phyloP scores from a whole-genome alignment of 306 rosid genomes.

The Geum urbanum region DNA sequence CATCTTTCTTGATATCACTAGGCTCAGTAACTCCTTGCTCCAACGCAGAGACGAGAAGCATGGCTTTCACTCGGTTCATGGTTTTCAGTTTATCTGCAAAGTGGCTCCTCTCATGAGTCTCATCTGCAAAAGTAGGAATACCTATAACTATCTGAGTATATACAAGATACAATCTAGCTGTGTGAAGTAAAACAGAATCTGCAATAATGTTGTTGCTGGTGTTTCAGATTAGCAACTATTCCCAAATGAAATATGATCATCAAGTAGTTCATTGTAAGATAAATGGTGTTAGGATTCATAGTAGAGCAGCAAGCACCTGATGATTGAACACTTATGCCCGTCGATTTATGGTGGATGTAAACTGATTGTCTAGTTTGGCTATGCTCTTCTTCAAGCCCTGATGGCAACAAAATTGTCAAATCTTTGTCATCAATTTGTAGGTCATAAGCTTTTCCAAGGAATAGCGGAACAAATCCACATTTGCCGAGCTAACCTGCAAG shows the following conservation, averaged over 20 bases:
- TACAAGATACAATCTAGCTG: neutral
- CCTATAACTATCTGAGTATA: no score
- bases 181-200: neutral
- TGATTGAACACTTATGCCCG: slow-evolving; percentile 59
- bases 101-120: slow-evolving; percentile 72
- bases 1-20: slow-evolving; percentile 42
- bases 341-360: slow-evolving; percentile 63
- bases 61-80: slow-evolving; percentile 66
- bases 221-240: neutral
- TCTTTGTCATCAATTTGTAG: slow-evolving; percentile 46
- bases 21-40: slow-evolving; percentile 57
- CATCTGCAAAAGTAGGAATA: slow-evolving; percentile 38
- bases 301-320: slow-evolving; percentile 38
- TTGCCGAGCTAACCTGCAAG: slow-evolving; percentile 53
- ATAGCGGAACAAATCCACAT: slow-evolving; percentile 71
- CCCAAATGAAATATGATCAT: neutral
- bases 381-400: slow-evolving; percentile 36
- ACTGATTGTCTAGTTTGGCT: slow-evolving; percentile 37
- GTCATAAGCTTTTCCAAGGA: slow-evolving; percentile 43
- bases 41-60: slow-evolving; percentile 52
- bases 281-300: neutral
- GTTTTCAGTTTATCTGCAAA: slow-evolving; percentile 80
- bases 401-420: slow-evolving; percentile 41
- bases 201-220: neutral
- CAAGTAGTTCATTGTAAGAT: neutral